Percentiles rank a stretch among this genome's conserved stretches.
Conservation (phyloP, 2,329 filamentous ascomycete species). For the Sclerotiophoma versabilis region DNA sequence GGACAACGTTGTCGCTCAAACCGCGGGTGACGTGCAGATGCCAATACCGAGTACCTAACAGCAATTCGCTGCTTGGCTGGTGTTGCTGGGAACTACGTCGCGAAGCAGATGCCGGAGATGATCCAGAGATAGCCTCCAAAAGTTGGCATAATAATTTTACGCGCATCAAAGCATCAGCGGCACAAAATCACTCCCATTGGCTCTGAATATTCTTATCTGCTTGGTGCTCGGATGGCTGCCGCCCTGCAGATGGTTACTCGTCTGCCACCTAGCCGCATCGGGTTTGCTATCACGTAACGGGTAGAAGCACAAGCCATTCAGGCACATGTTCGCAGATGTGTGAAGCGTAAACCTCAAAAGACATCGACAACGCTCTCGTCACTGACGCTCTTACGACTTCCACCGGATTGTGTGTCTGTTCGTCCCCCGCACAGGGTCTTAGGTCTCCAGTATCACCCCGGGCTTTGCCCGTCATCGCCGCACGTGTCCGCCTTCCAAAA, state of each 20-base stretch:
- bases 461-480: slow-evolving; percentile 23
- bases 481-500: slow-evolving; percentile 12
- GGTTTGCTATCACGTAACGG: slow-evolving; percentile 37
- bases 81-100: slow-evolving; percentile 20
- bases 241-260: slow-evolving; percentile 20
- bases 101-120: slow-evolving; percentile 27
- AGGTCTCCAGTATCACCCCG: slow-evolving; percentile 27
- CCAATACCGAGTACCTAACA: slow-evolving; percentile 46
- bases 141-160: slow-evolving; percentile 47
- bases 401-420: slow-evolving; percentile 32
- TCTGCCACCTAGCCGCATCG: slow-evolving; percentile 27
- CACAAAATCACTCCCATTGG: slow-evolving; percentile 35
- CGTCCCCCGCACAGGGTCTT: slow-evolving; percentile 31
- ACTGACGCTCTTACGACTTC: slow-evolving; percentile 23
- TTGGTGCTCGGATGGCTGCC: slow-evolving; percentile 23
- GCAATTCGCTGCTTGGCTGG: slow-evolving; percentile 45
- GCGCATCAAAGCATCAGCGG: slow-evolving; percentile 34
- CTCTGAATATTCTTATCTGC: slow-evolving; percentile 38
- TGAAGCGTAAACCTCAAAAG: slow-evolving; percentile 40
- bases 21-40: slow-evolving; percentile 37
- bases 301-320: slow-evolving; percentile 30
- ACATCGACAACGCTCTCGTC: slow-evolving; percentile 32
- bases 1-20: slow-evolving; percentile 16
- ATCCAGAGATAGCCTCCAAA: slow-evolving; percentile 30
- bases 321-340: slow-evolving; percentile 40